Evolutionary conservation across 169 alveolate species (phyloP).

Genomic region (Theileria annulata): DNA sequence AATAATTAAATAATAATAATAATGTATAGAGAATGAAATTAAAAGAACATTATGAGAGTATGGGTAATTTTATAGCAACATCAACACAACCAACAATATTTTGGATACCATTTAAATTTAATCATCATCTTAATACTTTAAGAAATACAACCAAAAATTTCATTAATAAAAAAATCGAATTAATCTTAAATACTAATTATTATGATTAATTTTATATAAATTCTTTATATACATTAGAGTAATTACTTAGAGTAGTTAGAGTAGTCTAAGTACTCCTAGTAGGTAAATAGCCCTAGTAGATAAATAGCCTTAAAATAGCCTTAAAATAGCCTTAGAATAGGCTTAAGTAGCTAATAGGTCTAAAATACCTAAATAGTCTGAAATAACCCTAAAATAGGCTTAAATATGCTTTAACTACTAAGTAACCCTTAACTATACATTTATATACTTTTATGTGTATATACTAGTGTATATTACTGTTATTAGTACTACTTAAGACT

Average conservation of each 20-base stretch:
- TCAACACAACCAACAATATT: conserved; percentile 73
- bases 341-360: too few relatives aligned
- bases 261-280: too few relatives aligned
- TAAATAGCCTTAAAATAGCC: too few relatives aligned
- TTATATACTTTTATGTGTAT: too few relatives aligned
- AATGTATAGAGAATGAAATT: conserved; percentile 53
- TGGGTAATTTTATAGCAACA: conserved; percentile 75
- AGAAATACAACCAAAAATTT: conserved; percentile 65
- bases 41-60: conserved; percentile 69
- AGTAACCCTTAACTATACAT: too few relatives aligned
- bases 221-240: background rate
- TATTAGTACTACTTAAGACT: too few relatives aligned
- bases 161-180: conserved; percentile 67
- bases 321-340: conserved; percentile 7
- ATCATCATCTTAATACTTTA: conserved; percentile 58
- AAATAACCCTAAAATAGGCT: too few relatives aligned
- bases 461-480: too few relatives aligned
- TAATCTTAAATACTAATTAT: conserved; percentile 62
- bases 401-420: too few relatives aligned
- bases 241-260: too few relatives aligned
- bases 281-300: too few relatives aligned
- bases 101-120: conserved; percentile 75
- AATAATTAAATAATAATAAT: background rate
- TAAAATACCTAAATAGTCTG: too few relatives aligned
- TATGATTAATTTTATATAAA: background rate